Base-by-base conservation (phyloP, 768 basidiomycete species). In the Boletus rubroflammeus region DNA sequence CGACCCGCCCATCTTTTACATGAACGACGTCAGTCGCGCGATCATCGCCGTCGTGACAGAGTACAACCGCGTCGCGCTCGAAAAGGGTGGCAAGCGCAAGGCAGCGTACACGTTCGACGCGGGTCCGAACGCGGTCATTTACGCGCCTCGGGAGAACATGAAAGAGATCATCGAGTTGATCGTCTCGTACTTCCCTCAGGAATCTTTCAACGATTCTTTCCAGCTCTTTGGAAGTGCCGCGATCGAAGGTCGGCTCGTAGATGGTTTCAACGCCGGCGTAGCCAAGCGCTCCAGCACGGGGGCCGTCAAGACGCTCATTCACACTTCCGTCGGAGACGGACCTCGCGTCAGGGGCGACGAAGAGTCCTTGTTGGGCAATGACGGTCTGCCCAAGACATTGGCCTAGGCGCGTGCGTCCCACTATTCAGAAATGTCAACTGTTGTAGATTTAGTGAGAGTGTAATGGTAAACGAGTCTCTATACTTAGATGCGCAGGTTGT, bases 91-190 rank as follows among this genome's bases (percentile, higher is more conserved):
- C 2, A 81, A 82, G 49, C 76, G 83, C 70, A 85, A 90, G 65
- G 97, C 94, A 0, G 97, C 96, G 39, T 99, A 99, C 73, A 99
- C 97, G n/a, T 98, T 89, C 67, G 97, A 99, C 65, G 97, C 97
- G 0, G 97, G 97, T 31, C 97, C 97, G 14, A 99, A 99, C 73
- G 95, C 95, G 2, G 97, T 99, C 68, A 93, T 99, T 65, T 99
- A 98, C 73, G 82, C 93, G 0, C 80, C 82, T 5, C 78, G 86
- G 60, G 79, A 84, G 64, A 83, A 95, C 72, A 75, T 97, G 64
- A 81, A 80, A 59, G 82, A 86, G 70, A 87, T 99, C 61, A 75
- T 93, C 43, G 75, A 82, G 63, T 71, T 93, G 59, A 79, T 98
- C 60, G 73, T 85, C 51, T 75, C 78, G 53, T 98, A 89, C 73